A percentile compares a stretch with the other conserved stretches of the same genome.
phyloP scores from a whole-genome alignment of 2,329 filamentous ascomycete species.

The Fusarium multiceps region DNA sequence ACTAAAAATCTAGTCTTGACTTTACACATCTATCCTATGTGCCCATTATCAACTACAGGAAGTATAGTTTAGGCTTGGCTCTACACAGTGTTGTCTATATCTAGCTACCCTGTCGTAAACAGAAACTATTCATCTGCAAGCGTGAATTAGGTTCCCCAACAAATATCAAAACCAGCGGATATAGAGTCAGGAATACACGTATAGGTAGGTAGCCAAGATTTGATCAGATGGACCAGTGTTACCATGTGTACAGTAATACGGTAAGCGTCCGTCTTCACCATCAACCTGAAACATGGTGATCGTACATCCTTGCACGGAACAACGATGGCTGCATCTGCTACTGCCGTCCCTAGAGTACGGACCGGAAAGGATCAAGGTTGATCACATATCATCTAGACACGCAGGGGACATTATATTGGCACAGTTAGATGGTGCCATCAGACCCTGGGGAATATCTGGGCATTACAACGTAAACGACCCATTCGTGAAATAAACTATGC shows the following conservation, averaged over 20 bases:
- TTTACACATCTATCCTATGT: background rate
- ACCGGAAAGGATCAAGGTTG: slow-evolving; percentile 4
- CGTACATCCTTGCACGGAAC: slow-evolving; percentile 20
- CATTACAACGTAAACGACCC: slow-evolving; percentile 17
- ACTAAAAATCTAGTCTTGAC: background rate
- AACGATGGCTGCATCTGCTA: slow-evolving; percentile 18
- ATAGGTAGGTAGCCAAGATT: background rate
- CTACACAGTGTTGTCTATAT: background rate
- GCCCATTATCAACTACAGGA: background rate
- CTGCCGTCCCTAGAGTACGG: slow-evolving; percentile 4
- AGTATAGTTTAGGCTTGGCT: background rate
- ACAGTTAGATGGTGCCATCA: slow-evolving; percentile 7
- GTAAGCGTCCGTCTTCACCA: slow-evolving; percentile 29
- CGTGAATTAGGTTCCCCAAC: background rate
- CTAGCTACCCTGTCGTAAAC: background rate
- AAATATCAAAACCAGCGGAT: background rate
- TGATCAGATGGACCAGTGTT: background rate
- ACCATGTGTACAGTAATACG: background rate
- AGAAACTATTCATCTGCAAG: background rate
- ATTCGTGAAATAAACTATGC: background rate
- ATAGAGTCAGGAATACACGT: background rate
- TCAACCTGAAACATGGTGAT: slow-evolving; percentile 41
- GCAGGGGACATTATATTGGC: background rate
- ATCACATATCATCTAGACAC: slow-evolving; percentile 3
- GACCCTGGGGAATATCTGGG: slow-evolving; percentile 26